phyloP scores from a whole-genome alignment of 257 asterid genomes.

The Cruciata laevipes region DNA sequence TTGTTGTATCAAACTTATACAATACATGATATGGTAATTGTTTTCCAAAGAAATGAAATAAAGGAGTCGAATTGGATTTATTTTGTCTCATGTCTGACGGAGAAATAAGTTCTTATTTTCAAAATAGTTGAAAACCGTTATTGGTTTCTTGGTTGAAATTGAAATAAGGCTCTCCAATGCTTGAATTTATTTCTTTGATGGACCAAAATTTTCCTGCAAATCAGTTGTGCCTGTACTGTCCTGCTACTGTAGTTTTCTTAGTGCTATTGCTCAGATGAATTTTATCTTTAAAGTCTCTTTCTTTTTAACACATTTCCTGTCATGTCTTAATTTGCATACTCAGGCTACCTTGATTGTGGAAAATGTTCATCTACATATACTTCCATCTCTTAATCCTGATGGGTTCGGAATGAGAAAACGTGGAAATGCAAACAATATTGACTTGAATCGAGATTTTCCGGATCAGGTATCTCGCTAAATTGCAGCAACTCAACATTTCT shows the following conservation, averaged over 20 bases:
- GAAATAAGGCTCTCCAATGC: no score
- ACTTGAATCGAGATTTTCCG: conserved; percentile 80
- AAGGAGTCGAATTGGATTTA: not conserved
- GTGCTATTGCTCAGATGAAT: not conserved
- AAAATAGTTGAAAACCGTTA: not conserved
- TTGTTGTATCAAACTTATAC: not conserved
- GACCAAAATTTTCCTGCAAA: not conserved
- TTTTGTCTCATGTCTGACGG: not conserved
- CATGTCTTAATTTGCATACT: conserved; percentile 7
- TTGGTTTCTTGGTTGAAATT: not conserved
- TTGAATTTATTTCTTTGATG: not conserved
- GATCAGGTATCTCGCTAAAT: conserved; percentile 58
- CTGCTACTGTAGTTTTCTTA: conserved; percentile 10
- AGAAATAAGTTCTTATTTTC: not conserved
- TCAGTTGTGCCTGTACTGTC: not conserved
- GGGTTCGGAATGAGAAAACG: conserved; percentile 61
- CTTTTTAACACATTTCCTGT: not conserved
- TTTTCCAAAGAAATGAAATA: not conserved
- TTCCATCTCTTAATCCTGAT: conserved; percentile 86
- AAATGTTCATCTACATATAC: conserved; percentile 70
- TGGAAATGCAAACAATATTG: conserved; percentile 63
- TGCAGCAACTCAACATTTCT: not conserved
- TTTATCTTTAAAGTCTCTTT: not conserved
- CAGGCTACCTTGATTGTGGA: conserved; percentile 75
- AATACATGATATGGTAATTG: not conserved